Evolutionary conservation across 768 basidiomycete genomes (phyloP), one percentile per base, ranked within the genome.

Genomic region (Rhodocollybia butyracea): DNA sequence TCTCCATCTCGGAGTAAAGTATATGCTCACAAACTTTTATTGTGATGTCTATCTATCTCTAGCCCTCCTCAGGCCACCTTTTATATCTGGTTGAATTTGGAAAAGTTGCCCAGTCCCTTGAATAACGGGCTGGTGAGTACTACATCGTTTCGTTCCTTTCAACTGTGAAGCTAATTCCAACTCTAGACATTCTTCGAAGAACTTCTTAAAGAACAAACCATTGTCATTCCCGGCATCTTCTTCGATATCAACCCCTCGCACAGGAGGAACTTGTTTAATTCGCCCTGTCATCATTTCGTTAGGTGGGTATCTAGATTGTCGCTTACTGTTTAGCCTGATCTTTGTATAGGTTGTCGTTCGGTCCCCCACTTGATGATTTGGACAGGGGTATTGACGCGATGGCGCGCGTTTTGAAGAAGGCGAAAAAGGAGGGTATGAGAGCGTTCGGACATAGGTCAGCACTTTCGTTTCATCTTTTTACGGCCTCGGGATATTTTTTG

Each of bases 61-160:
- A n/a, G n/a, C 53, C 87, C 88, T 39, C 93, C 91, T 5, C 75
- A 74, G 19, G 84, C 86, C 54, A 97, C 95, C 2, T 98, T 97
- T 73, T 97, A 98, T 71, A 84, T 97, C 66, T 97, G 95, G 94
- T 81, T 95, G 57, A 90, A 91, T 72, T 77, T 96, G 21, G 86
- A 86, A 66, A 77, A 76, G 54, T 79, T 97, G 45, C 89, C 91
- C 8, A 62, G 82, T 4, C 95, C 95, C 6, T 67, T 97, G 41
- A 92, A 94, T 73, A 92, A 91, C 63, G 94, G 94, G 19, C 73
- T 97, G 64, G 88, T 90, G 58, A 5, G 74, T 45, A 4, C 72
- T 1, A 7, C 17, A 13, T 40, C n/a, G 22, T 17, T 40, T 1
- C 30, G 45, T 36, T 21, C 36, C 34, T 5, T 15, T 54, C 11